Evolutionary conservation across 495 filamentous ascomycete species (phyloP), one percentile per base, ranked within the genome.

Genomic region (Penicillium dipodomyicola): DNA sequence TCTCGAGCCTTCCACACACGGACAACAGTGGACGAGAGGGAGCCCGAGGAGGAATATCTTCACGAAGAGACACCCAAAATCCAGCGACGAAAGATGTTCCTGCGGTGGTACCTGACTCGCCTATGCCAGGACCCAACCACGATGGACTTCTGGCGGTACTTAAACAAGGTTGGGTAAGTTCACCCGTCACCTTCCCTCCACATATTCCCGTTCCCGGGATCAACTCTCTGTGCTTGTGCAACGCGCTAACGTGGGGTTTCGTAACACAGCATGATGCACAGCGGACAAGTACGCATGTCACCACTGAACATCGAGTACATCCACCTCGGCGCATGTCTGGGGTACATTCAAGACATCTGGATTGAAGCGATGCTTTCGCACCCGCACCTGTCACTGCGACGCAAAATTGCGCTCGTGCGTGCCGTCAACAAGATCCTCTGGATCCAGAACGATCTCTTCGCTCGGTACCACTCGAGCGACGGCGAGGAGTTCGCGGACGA

Each of bases 381-480:
- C 58, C 86, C 87, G 0, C 77, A 80, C 0, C 71, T 90, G 20
- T 75, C 77, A 8, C 71, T 87, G 33, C 77, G 77, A 20, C 81
- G 81, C 57, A 91, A 91, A 71, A 81, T 84, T 3, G 84, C 83
- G 4, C 76, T 90, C 17, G 73, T 89, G 30, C 87, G 84, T 57
- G 88, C 88, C 10, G 67, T 83, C 52, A 75, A 59, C 53, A 86
- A 86, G 58, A 71, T 86, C 14, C 74, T 86, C 54, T 89, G 87
- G 86, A 88, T 89, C 63, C 87, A 90, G 69, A 89, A 89, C 62
- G 89, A 92, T 66, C 74, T 92, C 19, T 89, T 92, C 61, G 84
- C 88, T 9, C 87, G 84, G 70, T 89, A 84, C 82, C 87, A 89
- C 57, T 80, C 87, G 5, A 75, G 80, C 23, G 87, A 91, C 56